Conservation (phyloP, 2,329 filamentous ascomycete species). For the Fusarium sp. region DNA sequence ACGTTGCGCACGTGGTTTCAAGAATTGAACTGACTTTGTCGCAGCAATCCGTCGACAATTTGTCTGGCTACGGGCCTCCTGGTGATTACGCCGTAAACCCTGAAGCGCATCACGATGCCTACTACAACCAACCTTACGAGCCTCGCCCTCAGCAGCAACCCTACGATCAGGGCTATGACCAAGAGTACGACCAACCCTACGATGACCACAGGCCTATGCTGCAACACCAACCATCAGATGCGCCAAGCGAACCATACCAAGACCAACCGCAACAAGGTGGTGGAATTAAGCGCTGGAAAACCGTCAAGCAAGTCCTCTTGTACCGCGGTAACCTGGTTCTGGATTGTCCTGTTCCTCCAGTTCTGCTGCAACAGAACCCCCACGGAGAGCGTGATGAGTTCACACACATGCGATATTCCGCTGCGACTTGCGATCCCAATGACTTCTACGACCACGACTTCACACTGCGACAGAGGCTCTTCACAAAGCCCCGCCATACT, state of each 20-base stretch:
- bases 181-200: slow-evolving; percentile 73
- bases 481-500: slow-evolving; percentile 90
- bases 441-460: slow-evolving; percentile 91
- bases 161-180: slow-evolving; percentile 76
- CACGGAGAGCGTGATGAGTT: slow-evolving; percentile 94
- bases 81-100: slow-evolving; percentile 82
- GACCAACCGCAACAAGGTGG: slow-evolving; percentile 56
- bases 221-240: slow-evolving; percentile 64
- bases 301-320: slow-evolving; percentile 96
- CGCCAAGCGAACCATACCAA: slow-evolving; percentile 54
- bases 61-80: slow-evolving; percentile 57
- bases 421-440: slow-evolving; percentile 90
- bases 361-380: slow-evolving; percentile 85
- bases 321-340: slow-evolving; percentile 97
- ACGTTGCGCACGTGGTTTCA: not conserved
- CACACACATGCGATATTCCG: slow-evolving; percentile 92
- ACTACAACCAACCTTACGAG: slow-evolving; percentile 27
- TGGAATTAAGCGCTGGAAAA: slow-evolving; percentile 89
- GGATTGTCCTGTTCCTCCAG: slow-evolving; percentile 93
- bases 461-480: slow-evolving; percentile 88
- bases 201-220: slow-evolving; percentile 84
- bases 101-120: slow-evolving; percentile 68
- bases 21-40: slow-evolving; percentile 9
- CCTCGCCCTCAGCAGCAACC: slow-evolving; percentile 56
- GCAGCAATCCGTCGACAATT: slow-evolving; percentile 63